Evolutionary conservation across 2,329 filamentous ascomycete species (phyloP), one percentile per base, ranked within the genome.

Genomic region (Hymenoscyphus occultus): DNA sequence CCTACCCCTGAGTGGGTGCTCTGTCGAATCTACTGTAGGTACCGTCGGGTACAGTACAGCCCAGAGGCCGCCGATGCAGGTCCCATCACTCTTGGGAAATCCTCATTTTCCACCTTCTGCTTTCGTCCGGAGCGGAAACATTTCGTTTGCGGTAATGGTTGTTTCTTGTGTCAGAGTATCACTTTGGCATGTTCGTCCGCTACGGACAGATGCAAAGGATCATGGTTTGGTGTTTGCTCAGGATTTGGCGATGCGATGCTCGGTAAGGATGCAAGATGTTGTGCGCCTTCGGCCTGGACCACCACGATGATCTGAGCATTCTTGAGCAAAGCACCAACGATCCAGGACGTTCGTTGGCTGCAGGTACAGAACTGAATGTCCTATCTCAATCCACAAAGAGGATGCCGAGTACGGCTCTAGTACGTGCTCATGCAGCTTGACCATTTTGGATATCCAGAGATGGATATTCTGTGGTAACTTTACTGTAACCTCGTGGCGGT

Each of bases 61-160:
- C 28, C 28, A 48, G n/a, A 22, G 45, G n/a, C 45, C n/a, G 10
- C 48, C 48, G 64, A 60, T 64, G 62, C 62, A 64, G 62, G 58
- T 64, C 58, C 62, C 62, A 28, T 63, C 62, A 56, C 48, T 22
- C 42, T 57, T 45, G 35, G 45, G 12, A 54, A 42, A 51, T 62
- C 60, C 39, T 56, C 54, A 31, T 58, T 39, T 54, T 56, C 51
- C 60, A 32, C 60, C 51, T 62, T 32, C 61, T 51, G 5, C 39
- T 63, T 31, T 51, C 7, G 54, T 12, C 19, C 39, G 19, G 61
- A 63, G 40, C 13, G 56, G 56, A 57, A 57, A 39, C 56, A 57
- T 31, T 39, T 32, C 32, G 56, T 57, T 59, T 59, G 12, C 16
- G 5, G 48, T 59, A 32, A 51, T 48, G 48, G 45, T 59, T 56